Conservation (phyloP, 352 stramenopile species). For the Globisporangium acanthophoron region DNA sequence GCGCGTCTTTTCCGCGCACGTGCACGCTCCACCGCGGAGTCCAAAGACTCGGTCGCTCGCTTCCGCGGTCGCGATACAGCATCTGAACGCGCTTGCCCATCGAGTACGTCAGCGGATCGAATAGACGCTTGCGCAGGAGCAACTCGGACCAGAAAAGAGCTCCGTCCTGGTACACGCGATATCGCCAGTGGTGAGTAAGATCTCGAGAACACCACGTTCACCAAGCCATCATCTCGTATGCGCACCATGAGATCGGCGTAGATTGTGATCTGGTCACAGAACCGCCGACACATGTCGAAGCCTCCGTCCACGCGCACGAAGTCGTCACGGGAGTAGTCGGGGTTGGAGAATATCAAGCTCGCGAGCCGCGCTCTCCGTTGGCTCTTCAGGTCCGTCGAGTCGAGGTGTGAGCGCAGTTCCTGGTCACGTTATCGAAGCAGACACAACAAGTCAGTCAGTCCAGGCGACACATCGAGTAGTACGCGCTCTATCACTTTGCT, state of each 20-base stretch:
- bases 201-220: no score
- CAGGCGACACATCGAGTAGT: neutral
- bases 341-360: conserved; percentile 74
- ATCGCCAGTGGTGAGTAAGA: no score
- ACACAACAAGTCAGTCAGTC: neutral
- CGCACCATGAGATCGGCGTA: conserved; percentile 38
- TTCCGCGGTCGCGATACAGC: conserved; percentile 31
- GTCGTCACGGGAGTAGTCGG: conserved; percentile 63
- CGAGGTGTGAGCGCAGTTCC: neutral
- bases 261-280: conserved; percentile 65
- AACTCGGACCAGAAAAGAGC: conserved; percentile 76
- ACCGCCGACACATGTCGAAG: conserved; percentile 48
- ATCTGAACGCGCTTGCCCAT: conserved; percentile 44
- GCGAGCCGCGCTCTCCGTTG: conserved; percentile 17
- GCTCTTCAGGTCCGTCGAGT: neutral
- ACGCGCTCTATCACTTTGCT: neutral
- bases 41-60: neutral
- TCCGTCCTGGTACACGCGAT: conserved; percentile 24
- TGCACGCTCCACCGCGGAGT: conserved; percentile 12
- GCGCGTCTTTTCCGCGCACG: conserved; percentile 19
- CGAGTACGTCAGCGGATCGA: conserved; percentile 42
- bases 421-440: neutral
- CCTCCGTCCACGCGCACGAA: conserved; percentile 52
- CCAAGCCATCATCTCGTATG: no score
- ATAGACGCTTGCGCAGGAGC: conserved; percentile 30